Evolutionary conservation across 768 basidiomycete genomes (phyloP).

Genomic region (Rubroboletus pulcherrimus): DNA sequence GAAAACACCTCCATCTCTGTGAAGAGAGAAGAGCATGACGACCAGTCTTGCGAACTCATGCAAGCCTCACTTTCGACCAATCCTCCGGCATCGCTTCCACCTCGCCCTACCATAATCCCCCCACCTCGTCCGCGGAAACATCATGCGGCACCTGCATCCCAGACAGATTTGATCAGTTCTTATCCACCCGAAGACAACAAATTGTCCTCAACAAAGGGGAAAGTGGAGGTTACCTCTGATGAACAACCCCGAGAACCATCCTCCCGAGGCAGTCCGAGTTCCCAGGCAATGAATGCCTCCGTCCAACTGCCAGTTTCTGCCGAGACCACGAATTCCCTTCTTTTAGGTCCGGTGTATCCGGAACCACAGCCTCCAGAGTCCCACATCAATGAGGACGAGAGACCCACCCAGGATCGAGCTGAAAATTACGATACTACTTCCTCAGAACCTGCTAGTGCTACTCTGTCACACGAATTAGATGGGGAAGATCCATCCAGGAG

Average conservation of each 20-base stretch:
- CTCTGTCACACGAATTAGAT: slow-evolving; percentile 1
- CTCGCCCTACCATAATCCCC: slow-evolving; percentile 20
- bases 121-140: slow-evolving; percentile 25
- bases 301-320: background rate
- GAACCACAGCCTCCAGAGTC: slow-evolving; percentile 4
- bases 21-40: slow-evolving; percentile 20
- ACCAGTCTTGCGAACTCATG: background rate
- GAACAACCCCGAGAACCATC: background rate
- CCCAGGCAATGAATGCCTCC: slow-evolving; percentile 10
- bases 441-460: slow-evolving; percentile 7
- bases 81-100: slow-evolving; percentile 9
- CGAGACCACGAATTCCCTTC: slow-evolving; percentile 10
- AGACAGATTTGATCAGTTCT: background rate
- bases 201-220: background rate
- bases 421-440: slow-evolving; percentile 1
- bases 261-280: background rate
- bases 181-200: background rate
- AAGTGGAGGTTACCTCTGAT: background rate
- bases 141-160: background rate
- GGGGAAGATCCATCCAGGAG: slow-evolving; percentile 10
- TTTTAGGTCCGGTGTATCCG: slow-evolving; percentile 5
- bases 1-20: background rate
- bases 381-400: background rate
- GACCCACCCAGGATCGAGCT: background rate
- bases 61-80: background rate